phyloP scores from a whole-genome alignment of 495 filamentous ascomycete genomes.

The Aspergillus avenaceus region DNA sequence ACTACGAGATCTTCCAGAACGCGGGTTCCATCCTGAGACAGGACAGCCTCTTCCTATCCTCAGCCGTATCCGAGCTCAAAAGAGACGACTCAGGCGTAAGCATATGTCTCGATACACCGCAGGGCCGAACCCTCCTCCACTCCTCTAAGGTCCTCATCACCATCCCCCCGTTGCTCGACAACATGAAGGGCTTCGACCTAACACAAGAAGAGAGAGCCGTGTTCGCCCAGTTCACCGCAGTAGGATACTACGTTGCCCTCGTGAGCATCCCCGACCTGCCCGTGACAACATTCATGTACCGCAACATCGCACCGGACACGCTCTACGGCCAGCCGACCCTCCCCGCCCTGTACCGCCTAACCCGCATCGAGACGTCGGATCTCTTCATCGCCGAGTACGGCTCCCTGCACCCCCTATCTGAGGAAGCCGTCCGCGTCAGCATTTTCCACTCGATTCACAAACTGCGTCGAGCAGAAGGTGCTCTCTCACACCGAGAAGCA shows the following conservation, averaged over 20 bases:
- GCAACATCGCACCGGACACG: conserved; percentile 25
- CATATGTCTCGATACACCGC: too few relatives aligned
- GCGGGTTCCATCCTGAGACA: conserved; percentile 23
- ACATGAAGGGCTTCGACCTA: conserved; percentile 31
- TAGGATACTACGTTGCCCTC: conserved; percentile 34
- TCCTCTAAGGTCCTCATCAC: conserved; percentile 38
- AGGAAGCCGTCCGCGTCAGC: conserved; percentile 11
- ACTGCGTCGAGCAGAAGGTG: conserved; percentile 13
- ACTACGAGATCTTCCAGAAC: conserved; percentile 32
- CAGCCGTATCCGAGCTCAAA: conserved; percentile 14
- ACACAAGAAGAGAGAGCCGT: conserved; percentile 22
- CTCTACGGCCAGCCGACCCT: conserved; percentile 21
- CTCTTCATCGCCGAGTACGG: conserved; percentile 12
- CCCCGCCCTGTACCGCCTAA: conserved; percentile 22
- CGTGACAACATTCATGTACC: conserved; percentile 13
- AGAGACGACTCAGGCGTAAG: too few relatives aligned
- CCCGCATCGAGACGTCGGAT: conserved; percentile 9
- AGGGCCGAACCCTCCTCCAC: conserved; percentile 20
- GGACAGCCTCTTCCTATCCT: conserved; percentile 24
- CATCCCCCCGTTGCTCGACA: conserved; percentile 22
- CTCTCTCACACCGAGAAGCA: too few relatives aligned
- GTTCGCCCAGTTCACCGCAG: conserved; percentile 31
- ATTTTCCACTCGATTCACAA: conserved; percentile 9
- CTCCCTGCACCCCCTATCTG: conserved; percentile 4
- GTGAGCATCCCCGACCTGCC: conserved; percentile 26